Evolutionary conservation across 306 rosid species (phyloP).

Genomic region (Casuarina equisetifolia): DNA sequence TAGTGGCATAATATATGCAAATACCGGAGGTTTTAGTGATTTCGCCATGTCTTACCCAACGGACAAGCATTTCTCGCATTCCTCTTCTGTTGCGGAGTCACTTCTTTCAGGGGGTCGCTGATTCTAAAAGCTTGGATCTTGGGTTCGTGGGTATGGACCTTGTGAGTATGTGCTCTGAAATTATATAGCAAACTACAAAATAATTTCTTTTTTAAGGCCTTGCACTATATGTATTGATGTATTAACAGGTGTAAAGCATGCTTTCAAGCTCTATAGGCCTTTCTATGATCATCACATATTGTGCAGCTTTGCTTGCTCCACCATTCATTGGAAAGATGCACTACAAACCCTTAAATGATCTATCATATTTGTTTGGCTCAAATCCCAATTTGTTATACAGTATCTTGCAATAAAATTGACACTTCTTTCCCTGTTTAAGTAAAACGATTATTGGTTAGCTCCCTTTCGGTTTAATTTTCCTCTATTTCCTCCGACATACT

Average conservation of each 20-base stretch:
- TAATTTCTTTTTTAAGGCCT: too few species aligned
- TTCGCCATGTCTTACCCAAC: slow-evolving; percentile 32
- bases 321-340: too few species aligned
- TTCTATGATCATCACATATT: not conserved
- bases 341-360: too few species aligned
- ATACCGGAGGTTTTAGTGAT: slow-evolving; percentile 35
- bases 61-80: slow-evolving; percentile 26
- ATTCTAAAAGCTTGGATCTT: not conserved
- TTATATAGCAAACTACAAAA: too few species aligned
- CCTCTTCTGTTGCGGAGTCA: slow-evolving; percentile 42
- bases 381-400: too few species aligned
- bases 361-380: too few species aligned
- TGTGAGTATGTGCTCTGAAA: not conserved
- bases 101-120: slow-evolving; percentile 55
- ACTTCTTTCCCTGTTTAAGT: too few species aligned
- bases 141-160: not conserved
- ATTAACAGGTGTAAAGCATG: not conserved
- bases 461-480: too few species aligned
- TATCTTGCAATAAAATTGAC: too few species aligned
- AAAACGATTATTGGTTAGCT: too few species aligned
- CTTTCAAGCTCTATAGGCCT: not conserved
- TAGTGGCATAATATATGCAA: slow-evolving; percentile 33
- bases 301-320: not conserved
- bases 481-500: too few species aligned
- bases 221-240: not conserved